Conservation (phyloP, 495 filamentous ascomycete species). For the Paragyromitra xinjiangensis region DNA sequence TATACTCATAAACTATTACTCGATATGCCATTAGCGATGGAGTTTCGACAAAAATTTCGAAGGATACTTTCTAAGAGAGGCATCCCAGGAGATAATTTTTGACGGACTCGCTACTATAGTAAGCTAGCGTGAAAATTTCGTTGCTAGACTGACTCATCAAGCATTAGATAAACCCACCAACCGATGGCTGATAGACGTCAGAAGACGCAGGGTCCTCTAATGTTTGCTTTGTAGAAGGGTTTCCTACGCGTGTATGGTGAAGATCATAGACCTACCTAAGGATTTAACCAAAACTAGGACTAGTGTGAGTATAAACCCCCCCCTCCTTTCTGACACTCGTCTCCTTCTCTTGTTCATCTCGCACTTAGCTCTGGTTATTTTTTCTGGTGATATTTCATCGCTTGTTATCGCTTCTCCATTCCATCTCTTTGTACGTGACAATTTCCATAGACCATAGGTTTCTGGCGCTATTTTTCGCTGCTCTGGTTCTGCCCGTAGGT, state of each 20-base stretch:
- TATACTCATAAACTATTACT: slow-evolving; percentile 11
- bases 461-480: neutral
- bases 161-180: neutral
- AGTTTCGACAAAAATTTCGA: too few species aligned
- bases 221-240: neutral
- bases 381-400: neutral
- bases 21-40: neutral
- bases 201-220: neutral
- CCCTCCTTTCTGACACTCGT: neutral
- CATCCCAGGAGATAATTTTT: neutral
- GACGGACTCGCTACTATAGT: neutral
- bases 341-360: neutral
- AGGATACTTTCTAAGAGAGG: too few species aligned
- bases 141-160: neutral
- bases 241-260: neutral
- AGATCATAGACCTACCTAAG: neutral
- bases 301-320: too few species aligned
- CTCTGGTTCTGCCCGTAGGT: neutral
- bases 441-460: neutral
- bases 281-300: too few species aligned
- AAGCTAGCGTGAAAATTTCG: neutral
- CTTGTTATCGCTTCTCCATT: neutral
- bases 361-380: too few species aligned
- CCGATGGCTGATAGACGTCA: neutral
- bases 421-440: neutral